Evolutionary conservation across 2,329 filamentous ascomycete genomes (phyloP), one percentile per base, ranked within the genome.

Genomic region (Waltergamsia citrina): DNA sequence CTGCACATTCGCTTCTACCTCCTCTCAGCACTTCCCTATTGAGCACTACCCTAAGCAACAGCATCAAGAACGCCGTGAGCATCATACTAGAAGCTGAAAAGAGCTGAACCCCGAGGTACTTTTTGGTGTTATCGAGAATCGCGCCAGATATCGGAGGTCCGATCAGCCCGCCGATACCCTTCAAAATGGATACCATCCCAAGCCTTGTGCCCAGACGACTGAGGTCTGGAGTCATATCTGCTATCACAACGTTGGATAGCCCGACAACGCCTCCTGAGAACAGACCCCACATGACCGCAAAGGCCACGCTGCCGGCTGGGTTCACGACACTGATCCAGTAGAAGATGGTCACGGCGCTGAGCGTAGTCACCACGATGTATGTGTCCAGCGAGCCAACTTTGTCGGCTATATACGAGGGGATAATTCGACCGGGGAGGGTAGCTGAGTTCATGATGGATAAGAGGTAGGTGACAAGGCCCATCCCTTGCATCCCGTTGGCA

Each of bases 371-470:
- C 4, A 53, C 50, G 11, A 63, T 46, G 39, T 61, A 56, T 2
- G 58, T 54, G 35, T 65, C 58, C 11, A 69, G 41, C 3, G 59
- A 50, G 1, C 65, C 65, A 24, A 63, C 38, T 19, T 45, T 49
- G 32, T 62, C 57, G 0, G 63, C 64, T 5, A 71, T 38, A 7
- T 63, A 53, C 4, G 61, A 60, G 1, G 65, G 67, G 1, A 68
- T 44, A 1, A 71, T 51, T 6, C 70, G 60, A 0, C 70, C 69
- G 7, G 66, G 53, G 7, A 69, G 53, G 1, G 65, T 66, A 1
- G 63, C 59, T 2, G 61, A 66, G 46, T 72, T 73, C 32, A 71
- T 57, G 30, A 73, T 63, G 3, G 69, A 52, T 5, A 73, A 49
- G 17, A 72, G 53, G 38, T 72, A 70, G 12, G 56, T 49, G 2